Base-by-base conservation (phyloP, 169 alveolate species). In the Babesia sp. region DNA sequence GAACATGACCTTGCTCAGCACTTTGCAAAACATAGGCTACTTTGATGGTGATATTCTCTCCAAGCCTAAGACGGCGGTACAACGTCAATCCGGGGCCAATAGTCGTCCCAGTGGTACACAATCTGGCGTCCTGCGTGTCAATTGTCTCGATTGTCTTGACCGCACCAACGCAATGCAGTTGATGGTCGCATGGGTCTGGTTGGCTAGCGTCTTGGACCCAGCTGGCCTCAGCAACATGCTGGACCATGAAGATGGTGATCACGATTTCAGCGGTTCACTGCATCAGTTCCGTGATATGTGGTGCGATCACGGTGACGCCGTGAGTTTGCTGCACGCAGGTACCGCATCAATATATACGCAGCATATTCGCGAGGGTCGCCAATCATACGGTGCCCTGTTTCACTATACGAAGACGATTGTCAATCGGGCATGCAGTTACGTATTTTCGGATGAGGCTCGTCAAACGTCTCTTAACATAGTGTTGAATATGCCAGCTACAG, bases 61-160 rank as follows among this genome's bases (percentile, higher is more conserved):
- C 5, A 24, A 6, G 61, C 29, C 56, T 9, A 28, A 16, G 31
- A 20, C 54, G 20, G 71, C 28, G 41, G 71, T 44, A 9, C 11
- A 12, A 44, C 54, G 56, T 20, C 5, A 16, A 3, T 39, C 18
- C 3, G 9, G 28, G 14, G 56, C 20, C 29, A 11, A 34, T 14
- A 37, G 37, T 12, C 56, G 18, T 20, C 34, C 60, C 53, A 33
- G 51, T 18, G 63, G 57, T 60, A 67, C 74, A 31, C 97, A 98
- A 91, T 90, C 90, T 53, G 99, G 99, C 39, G 92, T 96, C 1
- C 74, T 96, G 34, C 90, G 99, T 53, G 95, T 97, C 20, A 96
- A 98, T 84, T 98, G 99, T 80, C 82, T 98, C 56, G 99, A 97
- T 70, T 96, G 99, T 81, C 89, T 97, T 22, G 99, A 98, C 83